Evolutionary conservation across 768 basidiomycete species (phyloP), one percentile per base, ranked within the genome.

Genomic region (Phanerochaete carnosa): DNA sequence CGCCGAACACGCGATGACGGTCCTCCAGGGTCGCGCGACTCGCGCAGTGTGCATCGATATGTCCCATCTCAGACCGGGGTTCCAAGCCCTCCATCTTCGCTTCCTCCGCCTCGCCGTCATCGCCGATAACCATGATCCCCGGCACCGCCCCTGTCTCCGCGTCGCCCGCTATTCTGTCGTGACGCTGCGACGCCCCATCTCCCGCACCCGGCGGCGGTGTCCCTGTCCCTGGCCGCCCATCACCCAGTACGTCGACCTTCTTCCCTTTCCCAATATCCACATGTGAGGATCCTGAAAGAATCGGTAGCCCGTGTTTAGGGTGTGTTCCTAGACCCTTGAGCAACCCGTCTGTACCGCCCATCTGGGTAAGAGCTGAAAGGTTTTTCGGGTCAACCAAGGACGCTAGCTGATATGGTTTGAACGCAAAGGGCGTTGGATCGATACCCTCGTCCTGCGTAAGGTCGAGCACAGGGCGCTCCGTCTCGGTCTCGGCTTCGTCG

Each of bases 301-400:
- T 56, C 39, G 57, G 59, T 4, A 82, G 72, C 15, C 90, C 89
- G 26, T 63, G 74, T 2, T 79, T 75, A 2, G 72, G 66, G 63
- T 90, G 74, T 0, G 92, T 88, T 13, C 92, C 92, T 8, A 98
- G 82, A 5, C 92, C 89, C 1, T 76, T 74, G 13, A 96, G 74
- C 13, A 98, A 69, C 8, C 81, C 84, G 0, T 77, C 65, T 8
- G 81, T 76, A 45, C 97, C 97, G 22, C 94, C 95, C 35, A 96
- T 78, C 12, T 72, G 73, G 19, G 77, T 77, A 32, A 99, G 81
- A 15, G 79, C 70, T 2, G 87, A 81, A 12, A 95, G 64, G 63
- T 79, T 88, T 75, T 97, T 98, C 9, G 95, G 94, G 70, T 98
- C 95, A 37, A 98, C 85, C 56, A 97, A 82, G 61, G 85, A 83